Base-by-base conservation (phyloP, 2,329 filamentous ascomycete species). In the Pseudogymnoascus sp. region DNA sequence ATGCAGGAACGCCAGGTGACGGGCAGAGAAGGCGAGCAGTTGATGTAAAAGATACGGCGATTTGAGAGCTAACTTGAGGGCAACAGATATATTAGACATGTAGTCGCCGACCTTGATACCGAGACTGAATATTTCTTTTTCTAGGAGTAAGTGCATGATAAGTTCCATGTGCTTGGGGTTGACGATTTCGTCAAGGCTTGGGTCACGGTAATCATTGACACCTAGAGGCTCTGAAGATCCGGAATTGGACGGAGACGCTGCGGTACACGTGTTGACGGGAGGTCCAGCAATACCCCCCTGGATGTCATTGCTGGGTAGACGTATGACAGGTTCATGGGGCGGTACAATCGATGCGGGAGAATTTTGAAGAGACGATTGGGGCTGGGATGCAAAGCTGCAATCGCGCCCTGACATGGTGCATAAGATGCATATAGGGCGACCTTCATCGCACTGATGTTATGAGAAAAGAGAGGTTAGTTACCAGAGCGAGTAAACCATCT, bases 161-260 rank as follows among this genome's bases (percentile, higher is more conserved):
- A 74, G 70, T 54, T 75, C 71, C 66, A 71, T 71, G 62, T 75
- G 73, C 32, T 66, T 62, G 22, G 70, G 57, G 20, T 75, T 74
- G 35, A 75, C 63, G 18, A 58, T 32, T 3, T 64, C 61, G 6
- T 67, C 62, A 6, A 54, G 47, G 47, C n/a, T 32, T 54, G n/a
- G 47, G 50, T 9, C n/a, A 28, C 12, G 5, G 16, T 28, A n/a
- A 37, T 22, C 20, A 41, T 41, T 30, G 11, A 1, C 20, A 58
- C 32, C 8, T 20, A 16, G 16, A 3, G 6, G 1, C 32, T 32
- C 25, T 9, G 47, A 9, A 18, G 2, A 18, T n/a, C 9, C n/a
- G 5, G 25, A 18, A 32, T 4, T 54, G 4, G n/a, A 18, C 5
- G 7, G 28, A 54, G 28, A 18, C 2, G 9, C 5, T n/a, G 25